Base-by-base conservation (phyloP, 2,329 filamentous ascomycete genomes). In the Plenodomus biglobosus region DNA sequence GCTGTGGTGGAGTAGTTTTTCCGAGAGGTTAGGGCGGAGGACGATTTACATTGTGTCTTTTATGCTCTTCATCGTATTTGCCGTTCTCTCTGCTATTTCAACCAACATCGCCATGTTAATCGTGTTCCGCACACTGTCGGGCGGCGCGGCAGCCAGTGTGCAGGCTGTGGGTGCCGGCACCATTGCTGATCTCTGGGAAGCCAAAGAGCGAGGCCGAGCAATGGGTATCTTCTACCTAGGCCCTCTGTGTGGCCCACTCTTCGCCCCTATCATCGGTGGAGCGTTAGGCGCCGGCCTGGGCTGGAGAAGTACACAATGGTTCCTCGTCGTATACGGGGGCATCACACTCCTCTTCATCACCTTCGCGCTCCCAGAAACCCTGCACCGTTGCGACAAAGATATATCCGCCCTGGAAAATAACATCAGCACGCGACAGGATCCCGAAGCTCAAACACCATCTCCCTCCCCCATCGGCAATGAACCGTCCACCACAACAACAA, bases 211-310 rank as follows among this genome's bases (percentile, higher is more conserved):
- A 8, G 70, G 70, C n/a, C 44, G 48, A 16, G 71, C 70, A 2
- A 72, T 73, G 69, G 67, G 71, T 0, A 50, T 73, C 15, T 73
- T 73, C 48, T 73, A 73, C 37, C 56, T 73, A 1, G 71, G 71
- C 4, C 71, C 71, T 0, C 61, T 73, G 1, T 72, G 68, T 17
- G 71, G 71, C 5, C 71, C 71, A 8, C 50, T 72, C 1, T 58
- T 73, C 39, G 70, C 69, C 1, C 71, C 71, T 7, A 72, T 73
- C 24, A 63, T 73, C 17, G 71, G 71, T n/a, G 71, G 71, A 22
- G 67, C 56, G 3, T 42, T 73, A 11, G 63, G 63, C 1, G 44
- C 68, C 34, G 58, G 55, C 0, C 55, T 73, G 2, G 68, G 69
- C 0, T 73, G 71, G 71, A 47, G 71, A 45, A 69, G 69, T 38